Evolutionary conservation across 169 alveolate genomes (phyloP).

Genomic region (Eimeria necatrix): DNA sequence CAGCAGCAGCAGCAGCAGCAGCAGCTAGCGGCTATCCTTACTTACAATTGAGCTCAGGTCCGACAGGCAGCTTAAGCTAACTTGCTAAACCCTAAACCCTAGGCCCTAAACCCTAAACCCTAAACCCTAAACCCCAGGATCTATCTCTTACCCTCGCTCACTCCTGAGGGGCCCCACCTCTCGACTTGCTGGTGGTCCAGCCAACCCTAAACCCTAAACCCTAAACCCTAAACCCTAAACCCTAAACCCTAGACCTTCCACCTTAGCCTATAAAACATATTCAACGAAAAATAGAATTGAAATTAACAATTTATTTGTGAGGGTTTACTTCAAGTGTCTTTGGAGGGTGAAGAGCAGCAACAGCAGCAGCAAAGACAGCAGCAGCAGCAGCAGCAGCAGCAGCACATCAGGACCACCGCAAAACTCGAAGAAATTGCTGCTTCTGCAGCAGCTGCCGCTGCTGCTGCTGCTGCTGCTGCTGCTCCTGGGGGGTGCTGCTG

Average conservation of each 20-base stretch:
- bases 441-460: neutral
- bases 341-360: neutral
- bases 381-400: slow-evolving; percentile 3
- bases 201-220: slow-evolving; percentile 15
- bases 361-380: neutral
- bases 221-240: no score
- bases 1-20: slow-evolving; percentile 38
- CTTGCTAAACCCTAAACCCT: slow-evolving; percentile 8
- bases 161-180: no score
- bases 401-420: neutral
- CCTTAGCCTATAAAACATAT: neutral
- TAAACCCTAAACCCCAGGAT: neutral
- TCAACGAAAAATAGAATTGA: neutral
- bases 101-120: slow-evolving; percentile 18
- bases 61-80: neutral
- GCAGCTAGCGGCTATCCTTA: slow-evolving; percentile 10
- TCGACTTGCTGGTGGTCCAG: no score
- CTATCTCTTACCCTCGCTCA: neutral
- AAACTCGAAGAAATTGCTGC: neutral
- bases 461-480: slow-evolving; percentile 18
- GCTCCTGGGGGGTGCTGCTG: slow-evolving; percentile 26
- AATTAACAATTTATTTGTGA: neutral
- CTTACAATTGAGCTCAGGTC: slow-evolving; percentile 1
- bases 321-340: neutral
- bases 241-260: neutral